Evolutionary conservation across 2,329 filamentous ascomycete genomes (phyloP).

Genomic region (Curvularia sp.): DNA sequence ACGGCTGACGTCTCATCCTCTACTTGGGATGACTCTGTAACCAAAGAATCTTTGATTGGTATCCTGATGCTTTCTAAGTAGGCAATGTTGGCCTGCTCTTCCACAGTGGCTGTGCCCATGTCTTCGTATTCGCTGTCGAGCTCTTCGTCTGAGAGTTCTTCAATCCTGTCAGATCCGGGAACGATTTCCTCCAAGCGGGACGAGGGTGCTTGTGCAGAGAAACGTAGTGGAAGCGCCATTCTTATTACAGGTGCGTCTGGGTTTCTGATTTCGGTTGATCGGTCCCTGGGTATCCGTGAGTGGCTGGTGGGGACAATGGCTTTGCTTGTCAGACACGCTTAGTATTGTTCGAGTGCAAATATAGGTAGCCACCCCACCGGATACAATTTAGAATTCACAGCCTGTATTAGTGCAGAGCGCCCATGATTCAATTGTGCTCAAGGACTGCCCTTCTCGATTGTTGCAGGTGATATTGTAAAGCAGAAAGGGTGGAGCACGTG

Average conservation of each 20-base stretch:
- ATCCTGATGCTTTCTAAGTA: slow-evolving; percentile 51
- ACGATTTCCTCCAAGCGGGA: slow-evolving; percentile 40
- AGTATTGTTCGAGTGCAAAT: slow-evolving; percentile 40
- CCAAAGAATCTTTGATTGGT: slow-evolving; percentile 69
- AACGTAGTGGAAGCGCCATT: slow-evolving; percentile 37
- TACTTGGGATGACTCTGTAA: slow-evolving; percentile 70
- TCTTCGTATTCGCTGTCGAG: slow-evolving; percentile 48
- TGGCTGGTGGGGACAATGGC: slow-evolving; percentile 38
- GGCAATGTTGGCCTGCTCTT: slow-evolving; percentile 40
- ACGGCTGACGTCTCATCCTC: slow-evolving; percentile 74
- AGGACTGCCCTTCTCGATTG: slow-evolving; percentile 12
- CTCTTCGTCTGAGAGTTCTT: slow-evolving; percentile 47
- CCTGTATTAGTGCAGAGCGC: background rate
- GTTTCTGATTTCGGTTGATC: slow-evolving; percentile 9
- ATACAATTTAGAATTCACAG: slow-evolving; percentile 8
- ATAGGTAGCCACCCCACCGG: slow-evolving; percentile 12
- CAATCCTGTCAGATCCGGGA: slow-evolving; percentile 35
- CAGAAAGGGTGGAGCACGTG: slow-evolving; percentile 23
- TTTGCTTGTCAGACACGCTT: slow-evolving; percentile 23
- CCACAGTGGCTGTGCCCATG: slow-evolving; percentile 39
- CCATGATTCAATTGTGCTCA: slow-evolving; percentile 1
- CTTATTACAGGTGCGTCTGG: slow-evolving; percentile 21
- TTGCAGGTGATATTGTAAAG: slow-evolving; percentile 8
- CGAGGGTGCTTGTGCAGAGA: slow-evolving; percentile 30
- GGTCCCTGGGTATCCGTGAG: slow-evolving; percentile 23